phyloP scores from a whole-genome alignment of 176 grass and related monocot genomes.

The Oryza rufipogon region DNA sequence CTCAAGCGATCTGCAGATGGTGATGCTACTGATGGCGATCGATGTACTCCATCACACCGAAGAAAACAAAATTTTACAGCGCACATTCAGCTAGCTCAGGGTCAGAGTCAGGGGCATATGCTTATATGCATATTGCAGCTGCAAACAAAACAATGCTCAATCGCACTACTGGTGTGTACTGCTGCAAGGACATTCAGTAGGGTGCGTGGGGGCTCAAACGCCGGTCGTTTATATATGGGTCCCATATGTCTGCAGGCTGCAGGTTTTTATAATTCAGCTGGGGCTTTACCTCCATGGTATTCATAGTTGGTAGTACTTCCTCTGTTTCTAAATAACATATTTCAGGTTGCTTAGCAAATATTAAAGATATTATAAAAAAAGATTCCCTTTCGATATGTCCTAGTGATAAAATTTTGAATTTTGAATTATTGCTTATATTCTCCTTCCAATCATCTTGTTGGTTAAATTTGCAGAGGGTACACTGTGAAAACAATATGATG shows the following conservation, averaged over 20 bases:
- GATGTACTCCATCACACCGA: slow-evolving; percentile 42
- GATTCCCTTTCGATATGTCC: no score
- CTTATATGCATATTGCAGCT: neutral
- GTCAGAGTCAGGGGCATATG: no score
- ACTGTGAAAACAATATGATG: slow-evolving; percentile 7
- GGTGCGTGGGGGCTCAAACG: neutral
- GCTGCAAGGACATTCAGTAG: neutral
- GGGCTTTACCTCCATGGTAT: neutral
- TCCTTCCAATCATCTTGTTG: no score
- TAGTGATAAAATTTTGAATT: no score
- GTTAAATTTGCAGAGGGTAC: neutral
- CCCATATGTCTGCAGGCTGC: neutral
- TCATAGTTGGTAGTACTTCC: no score
- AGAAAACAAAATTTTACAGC: slow-evolving; percentile 47
- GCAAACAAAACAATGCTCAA: neutral
- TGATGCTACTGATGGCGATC: slow-evolving; percentile 40
- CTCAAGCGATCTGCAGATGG: slow-evolving; percentile 1
- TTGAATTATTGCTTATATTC: no score
- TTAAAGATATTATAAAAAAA: no score
- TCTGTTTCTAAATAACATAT: no score
- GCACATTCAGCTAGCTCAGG: neutral
- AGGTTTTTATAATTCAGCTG: neutral
- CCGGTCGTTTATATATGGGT: neutral
- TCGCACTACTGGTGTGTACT: neutral
- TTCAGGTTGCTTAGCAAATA: no score